Evolutionary conservation across 352 stramenopile species (phyloP).

Genomic region (Pythium angustatum): DNA sequence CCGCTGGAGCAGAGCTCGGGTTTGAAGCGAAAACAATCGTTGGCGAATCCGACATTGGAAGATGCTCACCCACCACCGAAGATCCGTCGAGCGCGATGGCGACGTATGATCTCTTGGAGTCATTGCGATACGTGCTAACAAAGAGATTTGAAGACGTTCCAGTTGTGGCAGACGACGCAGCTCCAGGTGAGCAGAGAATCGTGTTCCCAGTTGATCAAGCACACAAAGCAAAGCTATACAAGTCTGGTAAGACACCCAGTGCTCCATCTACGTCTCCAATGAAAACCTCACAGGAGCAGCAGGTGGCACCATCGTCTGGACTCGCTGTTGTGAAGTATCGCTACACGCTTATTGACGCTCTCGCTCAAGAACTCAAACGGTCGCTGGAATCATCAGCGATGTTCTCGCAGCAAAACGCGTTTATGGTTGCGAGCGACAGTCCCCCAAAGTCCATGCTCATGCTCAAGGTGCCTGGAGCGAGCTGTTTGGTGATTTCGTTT

Average conservation of each 20-base stretch:
- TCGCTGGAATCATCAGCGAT: conserved; percentile 48
- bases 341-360: conserved; percentile 60
- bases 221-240: conserved; percentile 16
- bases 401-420: conserved; percentile 52
- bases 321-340: conserved; percentile 45
- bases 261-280: neutral
- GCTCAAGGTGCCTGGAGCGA: conserved; percentile 63
- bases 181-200: neutral
- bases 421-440: conserved; percentile 68
- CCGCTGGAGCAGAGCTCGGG: conserved; percentile 52
- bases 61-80: neutral
- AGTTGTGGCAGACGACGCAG: neutral
- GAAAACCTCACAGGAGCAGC: neutral
- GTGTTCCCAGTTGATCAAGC: neutral
- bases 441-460: conserved; percentile 61
- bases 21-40: conserved; percentile 44
- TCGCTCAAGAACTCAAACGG: conserved; percentile 55
- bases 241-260: conserved; percentile 5
- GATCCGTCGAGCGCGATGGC: neutral
- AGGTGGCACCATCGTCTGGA: neutral
- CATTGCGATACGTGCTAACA: conserved; percentile 49
- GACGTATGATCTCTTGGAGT: conserved; percentile 35
- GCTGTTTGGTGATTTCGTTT: conserved; percentile 77
- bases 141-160: conserved; percentile 54
- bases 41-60: conserved; percentile 17